Base-by-base conservation (phyloP, 768 basidiomycete genomes). In the Trichaptum fuscoviolaceum region DNA sequence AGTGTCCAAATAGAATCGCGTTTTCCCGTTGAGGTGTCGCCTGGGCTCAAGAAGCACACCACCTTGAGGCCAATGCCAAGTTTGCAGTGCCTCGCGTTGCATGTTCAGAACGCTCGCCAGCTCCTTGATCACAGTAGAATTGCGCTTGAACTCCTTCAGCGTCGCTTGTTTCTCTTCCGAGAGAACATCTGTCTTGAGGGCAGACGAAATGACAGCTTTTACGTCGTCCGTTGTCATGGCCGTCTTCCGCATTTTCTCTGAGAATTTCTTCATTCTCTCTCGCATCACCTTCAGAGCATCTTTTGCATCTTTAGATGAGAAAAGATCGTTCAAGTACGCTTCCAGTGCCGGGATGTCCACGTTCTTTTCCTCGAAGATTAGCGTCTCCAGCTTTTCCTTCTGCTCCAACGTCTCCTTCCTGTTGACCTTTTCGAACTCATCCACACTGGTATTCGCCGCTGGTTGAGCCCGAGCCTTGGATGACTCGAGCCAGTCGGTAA, bases 21-120 rank as follows among this genome's bases (percentile, higher is more conserved):
- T 83, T 73, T 82, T 83, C 1, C 83, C 83, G 67, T 81, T 81
- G 35, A 84, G 72, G 73, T 80, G 78, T 4, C 82, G 75, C 18
- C 82, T 76, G 75, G 83, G 81, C 64, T 84, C 81, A 6, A 83
- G 74, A 27, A 42, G 30, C 24, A 80, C 73, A 1, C 82, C 82
- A 35, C 79, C 75, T 1, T 68, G 68, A 2, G 82, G 81, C 82
- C 82, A 84, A 1, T 76, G 68, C 82, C 83, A 83, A 4, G 75
- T 67, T 4, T 78, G 76, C 8, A 83, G 66, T 63, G 74, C 74
- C 2, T 78, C 75, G 59, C 83, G 72, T 1, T 81, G 79, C 82
- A 84, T 83, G 34, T 75, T 82, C 52, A 83, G 67, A 1, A 83
- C 81, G 57, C 77, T 82, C 3, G 80, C 76, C 1, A 84, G 70